Percentiles rank a stretch among this genome's conserved stretches.
phyloP scores from a whole-genome alignment of 1,284 basidiomycete genomes.

The Pascua sp. region DNA sequence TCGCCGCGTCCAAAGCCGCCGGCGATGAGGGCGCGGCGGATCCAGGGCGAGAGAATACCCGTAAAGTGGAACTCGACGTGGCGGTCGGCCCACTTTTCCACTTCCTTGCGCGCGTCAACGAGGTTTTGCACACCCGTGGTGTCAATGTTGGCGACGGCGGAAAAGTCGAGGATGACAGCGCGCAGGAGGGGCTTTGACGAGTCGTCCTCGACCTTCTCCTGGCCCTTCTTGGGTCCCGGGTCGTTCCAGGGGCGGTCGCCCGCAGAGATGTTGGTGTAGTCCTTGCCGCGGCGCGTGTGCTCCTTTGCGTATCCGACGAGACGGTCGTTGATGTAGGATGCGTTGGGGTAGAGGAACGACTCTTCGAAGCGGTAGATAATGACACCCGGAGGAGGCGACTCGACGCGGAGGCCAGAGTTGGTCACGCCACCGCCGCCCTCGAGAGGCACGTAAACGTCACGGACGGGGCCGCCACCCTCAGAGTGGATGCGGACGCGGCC shows the following conservation, averaged over 20 bases:
- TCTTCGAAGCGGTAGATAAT: slow-evolving; percentile 93
- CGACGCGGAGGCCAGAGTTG: slow-evolving; percentile 69
- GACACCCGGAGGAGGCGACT: slow-evolving; percentile 77
- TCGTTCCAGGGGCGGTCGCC: slow-evolving; percentile 94
- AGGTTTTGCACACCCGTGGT: slow-evolving; percentile 84
- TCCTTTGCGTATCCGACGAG: slow-evolving; percentile 78
- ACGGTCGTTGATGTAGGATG: slow-evolving; percentile 68
- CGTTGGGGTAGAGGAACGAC: slow-evolving; percentile 91
- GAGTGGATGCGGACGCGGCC: slow-evolving; percentile 64
- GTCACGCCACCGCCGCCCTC: slow-evolving; percentile 55
- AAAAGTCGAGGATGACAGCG: slow-evolving; percentile 89
- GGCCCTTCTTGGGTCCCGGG: slow-evolving; percentile 62
- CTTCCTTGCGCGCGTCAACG: slow-evolving; percentile 78
- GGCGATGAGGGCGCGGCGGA: slow-evolving; percentile 78
- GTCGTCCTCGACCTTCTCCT: slow-evolving; percentile 59
- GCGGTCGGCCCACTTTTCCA: slow-evolving; percentile 81
- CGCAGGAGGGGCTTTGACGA: slow-evolving; percentile 64
- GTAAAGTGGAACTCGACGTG: slow-evolving; percentile 66
- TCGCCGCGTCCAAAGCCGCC: slow-evolving; percentile 70
- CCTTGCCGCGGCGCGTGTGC: slow-evolving; percentile 70
- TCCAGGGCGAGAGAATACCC: slow-evolving; percentile 84
- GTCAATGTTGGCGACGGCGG: slow-evolving; percentile 61
- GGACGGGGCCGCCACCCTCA: slow-evolving; percentile 46
- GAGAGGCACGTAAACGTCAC: slow-evolving; percentile 75
- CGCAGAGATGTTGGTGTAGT: slow-evolving; percentile 60